Conservation (phyloP, 192 early-diverging fungal genomes). For the Coemansia sp. region DNA sequence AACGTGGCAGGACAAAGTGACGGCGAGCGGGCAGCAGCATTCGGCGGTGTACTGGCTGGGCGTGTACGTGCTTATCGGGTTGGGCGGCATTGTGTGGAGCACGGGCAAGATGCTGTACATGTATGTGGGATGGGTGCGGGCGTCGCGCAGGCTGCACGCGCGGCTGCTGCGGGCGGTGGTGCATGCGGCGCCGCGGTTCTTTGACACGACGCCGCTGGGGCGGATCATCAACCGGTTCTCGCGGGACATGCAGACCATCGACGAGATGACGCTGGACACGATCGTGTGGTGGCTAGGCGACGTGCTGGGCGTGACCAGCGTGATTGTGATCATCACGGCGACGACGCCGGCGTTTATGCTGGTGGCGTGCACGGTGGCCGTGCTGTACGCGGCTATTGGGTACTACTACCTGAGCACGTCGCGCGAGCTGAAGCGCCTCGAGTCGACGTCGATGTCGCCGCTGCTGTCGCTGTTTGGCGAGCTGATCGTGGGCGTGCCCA, state of each 20-base stretch:
- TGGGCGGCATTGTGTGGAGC: slow-evolving; percentile 30
- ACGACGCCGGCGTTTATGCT: slow-evolving; percentile 70
- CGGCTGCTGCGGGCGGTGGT: slow-evolving; percentile 54
- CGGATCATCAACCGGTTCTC: slow-evolving; percentile 82
- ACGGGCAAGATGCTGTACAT: slow-evolving; percentile 41
- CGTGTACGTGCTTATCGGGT: slow-evolving; percentile 58
- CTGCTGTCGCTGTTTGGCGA: slow-evolving; percentile 78
- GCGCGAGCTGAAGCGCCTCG: slow-evolving; percentile 83
- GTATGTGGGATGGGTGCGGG: slow-evolving; percentile 50
- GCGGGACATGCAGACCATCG: slow-evolving; percentile 75
- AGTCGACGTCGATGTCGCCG: slow-evolving; percentile 67
- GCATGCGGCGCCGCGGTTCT: slow-evolving; percentile 74
- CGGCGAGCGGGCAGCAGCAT: slow-evolving; percentile 2
- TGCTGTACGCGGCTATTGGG: slow-evolving; percentile 58
- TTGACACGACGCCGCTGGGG: slow-evolving; percentile 79
- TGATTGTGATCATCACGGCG: slow-evolving; percentile 54
- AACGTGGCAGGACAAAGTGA: background rate
- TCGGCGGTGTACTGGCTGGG: slow-evolving; percentile 60
- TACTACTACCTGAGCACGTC: slow-evolving; percentile 66
- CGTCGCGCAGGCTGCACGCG: slow-evolving; percentile 55
- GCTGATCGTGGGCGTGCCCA: slow-evolving; percentile 65
- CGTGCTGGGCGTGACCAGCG: slow-evolving; percentile 48
- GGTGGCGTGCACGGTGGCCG: slow-evolving; percentile 53
- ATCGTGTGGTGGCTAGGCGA: slow-evolving; percentile 51
- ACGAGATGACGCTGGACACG: slow-evolving; percentile 54